Evolutionary conservation across 2,329 filamentous ascomycete genomes (phyloP).

Genomic region (Acrocalymma vagum): DNA sequence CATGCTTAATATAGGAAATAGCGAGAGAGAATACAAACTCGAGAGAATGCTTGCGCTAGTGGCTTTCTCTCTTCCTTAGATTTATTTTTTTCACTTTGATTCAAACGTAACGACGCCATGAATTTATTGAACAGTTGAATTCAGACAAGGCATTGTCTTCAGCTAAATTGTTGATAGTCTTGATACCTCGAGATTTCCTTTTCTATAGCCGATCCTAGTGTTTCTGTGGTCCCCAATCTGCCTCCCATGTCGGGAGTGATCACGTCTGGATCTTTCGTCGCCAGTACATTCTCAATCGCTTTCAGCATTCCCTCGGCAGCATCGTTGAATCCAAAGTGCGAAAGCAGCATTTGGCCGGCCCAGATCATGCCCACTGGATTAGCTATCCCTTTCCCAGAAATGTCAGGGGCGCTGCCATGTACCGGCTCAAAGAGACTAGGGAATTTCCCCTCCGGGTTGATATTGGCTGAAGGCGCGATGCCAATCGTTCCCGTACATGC

Average conservation of each 20-base stretch:
- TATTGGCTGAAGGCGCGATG: conserved; percentile 13
- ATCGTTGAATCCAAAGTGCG: conserved; percentile 10
- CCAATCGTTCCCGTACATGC: conserved; percentile 16
- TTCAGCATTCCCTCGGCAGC: conserved; percentile 6
- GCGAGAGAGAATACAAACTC: too few species aligned
- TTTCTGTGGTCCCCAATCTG: conserved; percentile 4
- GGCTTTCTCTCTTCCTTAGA: too few species aligned
- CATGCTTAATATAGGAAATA: too few species aligned
- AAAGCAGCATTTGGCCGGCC: conserved; percentile 10
- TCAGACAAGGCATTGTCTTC: too few species aligned
- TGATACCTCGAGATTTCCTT: conserved; percentile 6
- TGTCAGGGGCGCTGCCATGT: conserved; percentile 20
- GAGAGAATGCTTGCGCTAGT: too few species aligned
- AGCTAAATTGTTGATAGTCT: too few species aligned
- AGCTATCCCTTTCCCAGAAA: conserved; percentile 20
- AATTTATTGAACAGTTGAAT: too few species aligned
- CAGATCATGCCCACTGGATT: conserved; percentile 19
- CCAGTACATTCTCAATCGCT: conserved; percentile 14
- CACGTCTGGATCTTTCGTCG: not conserved
- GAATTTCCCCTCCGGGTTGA: conserved; percentile 10
- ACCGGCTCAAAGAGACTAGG: conserved; percentile 17
- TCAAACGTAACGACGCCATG: too few species aligned
- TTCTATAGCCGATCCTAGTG: conserved; percentile 8
- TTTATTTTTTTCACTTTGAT: too few species aligned
- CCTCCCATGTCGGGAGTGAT: conserved; percentile 14